phyloP scores from a whole-genome alignment of 2,329 filamentous ascomycete species.

The Cadophora sp. region DNA sequence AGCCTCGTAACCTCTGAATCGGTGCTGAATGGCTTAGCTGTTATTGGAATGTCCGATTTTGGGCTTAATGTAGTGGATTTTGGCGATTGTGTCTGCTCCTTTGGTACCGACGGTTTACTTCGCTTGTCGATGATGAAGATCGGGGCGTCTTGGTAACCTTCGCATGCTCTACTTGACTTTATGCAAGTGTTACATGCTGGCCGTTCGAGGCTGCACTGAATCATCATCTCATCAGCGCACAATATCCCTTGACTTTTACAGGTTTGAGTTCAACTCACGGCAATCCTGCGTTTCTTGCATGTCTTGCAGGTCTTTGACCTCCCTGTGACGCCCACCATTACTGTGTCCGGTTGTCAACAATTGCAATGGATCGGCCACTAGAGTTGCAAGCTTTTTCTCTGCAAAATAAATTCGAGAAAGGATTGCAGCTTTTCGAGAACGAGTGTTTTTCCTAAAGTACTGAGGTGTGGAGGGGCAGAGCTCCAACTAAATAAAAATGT shows the following conservation, averaged over 20 bases:
- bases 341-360: no score
- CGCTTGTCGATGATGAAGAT: not conserved
- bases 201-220: constrained; percentile 33
- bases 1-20: not conserved
- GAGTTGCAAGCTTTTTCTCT: no score
- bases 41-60: not conserved
- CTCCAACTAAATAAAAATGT: not conserved
- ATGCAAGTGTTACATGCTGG: constrained; percentile 32
- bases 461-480: not conserved
- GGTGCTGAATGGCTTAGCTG: not conserved
- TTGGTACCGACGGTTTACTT: not conserved
- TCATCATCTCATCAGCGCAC: no score
- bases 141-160: constrained; percentile 27
- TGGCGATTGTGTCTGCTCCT: not conserved
- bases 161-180: constrained; percentile 31
- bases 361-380: no score
- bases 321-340: constrained; percentile 34
- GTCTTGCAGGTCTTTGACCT: constrained; percentile 31
- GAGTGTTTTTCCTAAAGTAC: not conserved
- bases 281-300: not conserved
- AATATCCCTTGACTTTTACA: no score
- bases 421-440: not conserved
- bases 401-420: not conserved
- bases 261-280: not conserved
- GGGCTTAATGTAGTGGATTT: not conserved